Base-by-base conservation (phyloP, 1,284 basidiomycete species). In the Ustilago trichophora region DNA sequence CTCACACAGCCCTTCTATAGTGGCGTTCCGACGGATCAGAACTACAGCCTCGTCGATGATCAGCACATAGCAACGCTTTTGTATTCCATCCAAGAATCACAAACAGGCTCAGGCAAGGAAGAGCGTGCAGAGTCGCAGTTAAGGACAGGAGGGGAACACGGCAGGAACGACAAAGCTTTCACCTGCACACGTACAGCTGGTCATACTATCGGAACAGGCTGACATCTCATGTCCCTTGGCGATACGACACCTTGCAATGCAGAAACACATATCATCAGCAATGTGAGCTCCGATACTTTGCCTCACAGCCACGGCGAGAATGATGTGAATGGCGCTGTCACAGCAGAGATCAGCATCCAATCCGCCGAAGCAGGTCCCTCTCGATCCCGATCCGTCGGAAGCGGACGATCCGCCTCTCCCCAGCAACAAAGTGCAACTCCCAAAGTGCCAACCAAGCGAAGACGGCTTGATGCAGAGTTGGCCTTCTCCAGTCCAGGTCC, bases 401-500 rank as follows among this genome's bases (percentile, higher is more conserved):
- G 29, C 27, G 44, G 21, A 34, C 31, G 52, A 31, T 49, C 60
- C 38, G 33, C 26, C n/a, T 57, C 54, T 18, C 46, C 50, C n/a
- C 18, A 29, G 16, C 49, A 40, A n/a, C 44, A 48, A 34, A 18
- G 15, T 13, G 18, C 36, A 11, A 57, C 49, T n/a, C 54, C 60
- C 22, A 56, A 56, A 52, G 31, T 33, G 11, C 53, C 60, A 10
- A 34, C 52, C 12, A 76, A 76, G 35, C 42, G 72, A 16, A 64
- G 71, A n/a, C 41, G 70, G 29, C 51, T 78, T n/a, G 66, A 76
- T 36, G 72, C 64, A 26, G 74, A 76, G 35, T 54, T 79, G 16
- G 65, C 68, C 15, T 79, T 79, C 32, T 76, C 72, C 50, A 75
- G 71, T 44, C 77, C 77, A 13, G 77, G 77, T 11, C 76, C 76